Percentiles rank a stretch among this genome's conserved stretches.
These are phyloP conservation scores for Acarospora socialis DNA, from an alignment of 2,329 filamentous ascomycete genomes.

Conservation along the genomic window DNA sequence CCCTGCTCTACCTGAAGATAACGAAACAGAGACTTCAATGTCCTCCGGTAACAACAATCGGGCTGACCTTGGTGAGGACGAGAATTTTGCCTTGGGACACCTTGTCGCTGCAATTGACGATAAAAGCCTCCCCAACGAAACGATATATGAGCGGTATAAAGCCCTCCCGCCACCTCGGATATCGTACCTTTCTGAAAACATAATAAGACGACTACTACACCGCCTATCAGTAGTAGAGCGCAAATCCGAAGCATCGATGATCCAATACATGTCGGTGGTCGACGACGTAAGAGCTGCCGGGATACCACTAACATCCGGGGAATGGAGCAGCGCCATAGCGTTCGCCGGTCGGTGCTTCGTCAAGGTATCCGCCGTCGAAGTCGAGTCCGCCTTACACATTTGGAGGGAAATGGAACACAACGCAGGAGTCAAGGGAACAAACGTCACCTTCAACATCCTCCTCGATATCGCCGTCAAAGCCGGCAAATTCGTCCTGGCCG, in stretches of 20 bases:
- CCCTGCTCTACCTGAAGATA: conserved; percentile 29
- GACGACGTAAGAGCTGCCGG: conserved; percentile 67
- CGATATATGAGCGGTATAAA: conserved; percentile 39
- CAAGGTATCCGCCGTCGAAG: conserved; percentile 37
- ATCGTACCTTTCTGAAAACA: conserved; percentile 31
- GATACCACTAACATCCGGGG: conserved; percentile 48
- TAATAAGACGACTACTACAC: conserved; percentile 51
- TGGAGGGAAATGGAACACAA: conserved; percentile 84
- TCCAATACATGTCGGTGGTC: conserved; percentile 69
- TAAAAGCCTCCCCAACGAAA: conserved; percentile 30
- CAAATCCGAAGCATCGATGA: conserved; percentile 48
- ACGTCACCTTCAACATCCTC: conserved; percentile 84
- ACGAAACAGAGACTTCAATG: too few relatives aligned
- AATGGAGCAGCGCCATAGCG: conserved; percentile 78
- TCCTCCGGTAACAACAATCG: too few relatives aligned
- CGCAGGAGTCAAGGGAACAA: conserved; percentile 49
- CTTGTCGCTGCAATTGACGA: conserved; percentile 30
- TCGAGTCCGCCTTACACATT: conserved; percentile 56
- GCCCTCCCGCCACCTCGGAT: conserved; percentile 39
- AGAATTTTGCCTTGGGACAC: conserved; percentile 12
- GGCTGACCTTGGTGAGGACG: conserved; percentile 1
- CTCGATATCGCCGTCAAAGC: conserved; percentile 80
- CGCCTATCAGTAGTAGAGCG: conserved; percentile 51
- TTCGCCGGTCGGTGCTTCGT: conserved; percentile 62
- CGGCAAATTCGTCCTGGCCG: conserved; percentile 68